Percentiles rank a stretch among this genome's conserved stretches.
phyloP scores from a whole-genome alignment of 1,284 basidiomycete genomes.

The Ceratobasidium papillatum region DNA sequence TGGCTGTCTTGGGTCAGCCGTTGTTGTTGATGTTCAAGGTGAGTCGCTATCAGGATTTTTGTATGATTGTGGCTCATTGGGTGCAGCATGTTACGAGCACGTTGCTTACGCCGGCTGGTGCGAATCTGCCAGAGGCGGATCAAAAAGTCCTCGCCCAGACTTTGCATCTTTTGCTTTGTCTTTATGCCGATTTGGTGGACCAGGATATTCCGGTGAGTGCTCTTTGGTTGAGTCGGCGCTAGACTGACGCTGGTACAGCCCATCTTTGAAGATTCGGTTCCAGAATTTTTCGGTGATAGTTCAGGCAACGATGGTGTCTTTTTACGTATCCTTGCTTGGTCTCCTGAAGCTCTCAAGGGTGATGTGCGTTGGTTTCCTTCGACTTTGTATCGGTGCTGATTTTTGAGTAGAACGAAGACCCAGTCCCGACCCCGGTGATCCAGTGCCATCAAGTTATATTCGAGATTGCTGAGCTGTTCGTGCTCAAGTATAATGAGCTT shows the following conservation, averaged over 20 bases:
- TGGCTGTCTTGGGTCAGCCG: slow-evolving; percentile 82
- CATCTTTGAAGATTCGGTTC: slow-evolving; percentile 89
- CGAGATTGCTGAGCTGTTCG: slow-evolving; percentile 92
- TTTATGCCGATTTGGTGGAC: slow-evolving; percentile 94
- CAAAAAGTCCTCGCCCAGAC: slow-evolving; percentile 69
- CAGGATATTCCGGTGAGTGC: slow-evolving; percentile 80
- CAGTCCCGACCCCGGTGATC: slow-evolving; percentile 81
- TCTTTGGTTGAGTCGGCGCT: neutral
- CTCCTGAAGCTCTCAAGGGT: slow-evolving; percentile 70
- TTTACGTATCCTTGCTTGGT: slow-evolving; percentile 81
- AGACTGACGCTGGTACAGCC: slow-evolving; percentile 55
- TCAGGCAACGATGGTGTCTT: slow-evolving; percentile 66
- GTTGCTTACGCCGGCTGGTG: neutral
- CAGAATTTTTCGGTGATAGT: slow-evolving; percentile 75
- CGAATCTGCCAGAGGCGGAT: neutral
- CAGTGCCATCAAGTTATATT: slow-evolving; percentile 90
- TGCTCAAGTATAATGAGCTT: slow-evolving; percentile 91
- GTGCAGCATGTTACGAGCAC: slow-evolving; percentile 15
- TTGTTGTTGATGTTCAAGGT: slow-evolving; percentile 86
- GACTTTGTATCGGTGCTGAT: slow-evolving; percentile 18
- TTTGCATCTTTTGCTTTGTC: slow-evolving; percentile 81
- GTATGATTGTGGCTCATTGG: slow-evolving; percentile 37
- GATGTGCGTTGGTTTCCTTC: slow-evolving; percentile 64
- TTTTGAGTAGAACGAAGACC: slow-evolving; percentile 76
- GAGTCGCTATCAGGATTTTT: slow-evolving; percentile 51